Percentiles rank a stretch among this genome's conserved stretches.
Evolutionary conservation across 1,139 yeast genomes (phyloP).

Genomic region (Yamadazyma pseudoaaseri): DNA sequence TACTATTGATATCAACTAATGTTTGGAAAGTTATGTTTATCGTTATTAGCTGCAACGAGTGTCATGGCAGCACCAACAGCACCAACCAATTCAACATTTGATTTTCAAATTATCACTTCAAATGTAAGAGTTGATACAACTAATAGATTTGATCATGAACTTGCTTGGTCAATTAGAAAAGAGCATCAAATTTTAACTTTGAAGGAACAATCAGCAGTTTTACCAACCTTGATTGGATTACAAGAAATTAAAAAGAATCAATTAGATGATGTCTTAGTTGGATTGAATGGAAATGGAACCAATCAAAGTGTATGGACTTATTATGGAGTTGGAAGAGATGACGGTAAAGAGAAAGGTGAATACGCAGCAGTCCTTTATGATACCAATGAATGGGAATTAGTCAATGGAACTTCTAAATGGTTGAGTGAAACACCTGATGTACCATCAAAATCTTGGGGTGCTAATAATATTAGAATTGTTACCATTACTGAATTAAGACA

Average conservation of each 20-base stretch:
- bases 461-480: conserved; percentile 42
- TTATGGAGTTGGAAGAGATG: conserved; percentile 49
- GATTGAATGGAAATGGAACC: conserved; percentile 16
- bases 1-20: too few species aligned
- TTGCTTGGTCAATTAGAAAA: conserved; percentile 23
- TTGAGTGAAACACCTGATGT: conserved; percentile 40
- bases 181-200: conserved; percentile 18
- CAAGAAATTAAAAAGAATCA: conserved; percentile 30
- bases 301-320: conserved; percentile 30
- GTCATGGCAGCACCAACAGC: conserved; percentile 6
- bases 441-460: conserved; percentile 44
- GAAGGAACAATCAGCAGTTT: conserved; percentile 8
- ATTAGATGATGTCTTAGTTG: conserved; percentile 23
- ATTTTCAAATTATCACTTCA: conserved; percentile 19
- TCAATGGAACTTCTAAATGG: conserved; percentile 43
- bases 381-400: conserved; percentile 25
- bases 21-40: too few species aligned
- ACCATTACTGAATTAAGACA: conserved; percentile 36
- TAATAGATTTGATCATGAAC: conserved; percentile 22
- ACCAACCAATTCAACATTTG: conserved; percentile 4
- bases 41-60: conserved; percentile 3
- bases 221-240: conserved; percentile 29
- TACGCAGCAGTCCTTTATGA: conserved; percentile 46
- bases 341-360: conserved; percentile 44
- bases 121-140: conserved; percentile 24